Evolutionary conservation across 2,329 filamentous ascomycete species (phyloP), one percentile per base, ranked within the genome.

Genomic region (Cadophora sp.): DNA sequence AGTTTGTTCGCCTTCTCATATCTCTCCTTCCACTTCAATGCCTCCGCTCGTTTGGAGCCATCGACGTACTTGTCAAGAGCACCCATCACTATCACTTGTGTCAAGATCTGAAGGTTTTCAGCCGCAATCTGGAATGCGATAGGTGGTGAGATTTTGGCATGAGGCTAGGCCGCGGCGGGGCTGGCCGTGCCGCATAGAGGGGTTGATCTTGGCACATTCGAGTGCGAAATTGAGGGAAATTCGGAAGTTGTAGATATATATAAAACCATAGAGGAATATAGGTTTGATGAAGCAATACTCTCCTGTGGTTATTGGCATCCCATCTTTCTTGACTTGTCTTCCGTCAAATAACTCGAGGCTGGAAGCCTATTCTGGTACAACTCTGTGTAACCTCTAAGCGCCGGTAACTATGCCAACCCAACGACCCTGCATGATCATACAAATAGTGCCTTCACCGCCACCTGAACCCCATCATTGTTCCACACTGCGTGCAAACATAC

Each of bases 381-480:
- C 47, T 22, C 20, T 22, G 30, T 39, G 14, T 36, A 27, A 41
- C 53, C 13, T 58, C 33, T 41, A 41, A 59, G 56, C 53, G 53
- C 56, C 18, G 36, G 59, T 61, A 61, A 20, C 59, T 61, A 14
- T 30, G 59, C 59, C 59, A 61, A 61, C 59, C 59, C 45, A 51
- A 4, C 22, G 18, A 33, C 45, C 59, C 41, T 41, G 59, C 59
- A 50, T 22, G 30, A 41, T 39, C 48, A 33, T 56, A 43, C 59
- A 56, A 56, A 45, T 41, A 59, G 18, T 30, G 20, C 24, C 53
- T 27, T 27, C 50, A 53, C n/a, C 47, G n/a, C 22, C 36, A 55
- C 47, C 43, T 39, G 30, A 22, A 22, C 36, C 59, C 60, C 14
- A 60, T 67, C 33, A 27, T 50, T 41, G n/a, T 50, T 60, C 43